Base-by-base conservation (phyloP, 2,329 filamentous ascomycete genomes). In the Epichloe brachyelytri region DNA sequence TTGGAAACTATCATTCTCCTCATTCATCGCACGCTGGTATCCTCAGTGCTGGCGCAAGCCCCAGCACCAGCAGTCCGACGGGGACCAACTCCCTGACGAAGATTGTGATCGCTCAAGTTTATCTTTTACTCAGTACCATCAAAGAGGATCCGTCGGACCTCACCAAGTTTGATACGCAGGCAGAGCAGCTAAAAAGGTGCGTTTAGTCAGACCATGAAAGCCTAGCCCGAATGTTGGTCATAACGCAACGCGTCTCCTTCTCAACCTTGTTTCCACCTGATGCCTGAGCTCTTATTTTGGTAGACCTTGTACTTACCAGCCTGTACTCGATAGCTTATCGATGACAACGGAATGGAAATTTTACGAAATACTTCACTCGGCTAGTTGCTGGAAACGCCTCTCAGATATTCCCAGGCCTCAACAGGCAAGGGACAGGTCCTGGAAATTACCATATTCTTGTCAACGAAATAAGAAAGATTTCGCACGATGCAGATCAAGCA, bases 281-380 rank as follows among this genome's bases (percentile, higher is more conserved):
- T 45, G 2, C 20, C 12, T 19, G 10, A 19, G 33, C 43, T 37
- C 26, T 34, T 45, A 39, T 26, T 45, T 40, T 22, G 39, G 20
- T 17, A 17, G 41, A 51, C 17, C 53, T 41, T 54, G 26, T 41
- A 46, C 56, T 64, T 47, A 66, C 55, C n/a, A 41, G 34, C 26
- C 15, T 33, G 45, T 43, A 39, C 22, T 11, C 46, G 40, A 37
- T 57, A 95, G 87, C 83, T 97, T 67, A 85, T 97, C 73, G 85
- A 95, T 80, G 90, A 91, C 63, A 85, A 95, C 89, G 90, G 90
- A 65, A 98, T 98, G 91, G 94, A 98, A 77, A 89, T 96, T 65
- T 90, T 68, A 83, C 88, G 54, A 94, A 90, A 75, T 96, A 93
- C 70, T 95, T 98, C 71, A 84, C 88, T 69, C 88, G 91, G 70